Conservation (phyloP, 2,329 filamentous ascomycete genomes). For the Aureobasidium sp. region DNA sequence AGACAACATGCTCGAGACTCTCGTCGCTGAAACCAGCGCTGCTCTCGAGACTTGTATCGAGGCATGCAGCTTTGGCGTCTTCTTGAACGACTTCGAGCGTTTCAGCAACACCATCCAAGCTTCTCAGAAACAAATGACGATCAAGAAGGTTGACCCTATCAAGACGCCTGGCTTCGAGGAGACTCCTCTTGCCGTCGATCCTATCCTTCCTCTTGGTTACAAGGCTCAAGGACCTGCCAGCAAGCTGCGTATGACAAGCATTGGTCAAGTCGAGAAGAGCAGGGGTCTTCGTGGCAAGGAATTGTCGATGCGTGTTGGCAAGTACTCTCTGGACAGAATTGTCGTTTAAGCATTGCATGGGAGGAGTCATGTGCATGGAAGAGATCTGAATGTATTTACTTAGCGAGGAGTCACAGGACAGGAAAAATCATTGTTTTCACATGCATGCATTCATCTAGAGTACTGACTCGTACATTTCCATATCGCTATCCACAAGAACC, state of each 20-base stretch:
- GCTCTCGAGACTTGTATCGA: constrained; percentile 68
- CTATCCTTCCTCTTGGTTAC: constrained; percentile 64
- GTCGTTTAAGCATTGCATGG: constrained; percentile 1
- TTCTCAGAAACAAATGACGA: constrained; percentile 26
- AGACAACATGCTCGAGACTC: constrained; percentile 56
- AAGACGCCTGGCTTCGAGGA: constrained; percentile 44
- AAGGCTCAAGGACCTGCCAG: constrained; percentile 42
- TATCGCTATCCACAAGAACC: not conserved
- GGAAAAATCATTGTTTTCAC: constrained; percentile 10
- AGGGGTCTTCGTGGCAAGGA: constrained; percentile 68
- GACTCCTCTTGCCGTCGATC: constrained; percentile 36
- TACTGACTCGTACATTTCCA: not conserved
- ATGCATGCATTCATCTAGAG: not conserved
- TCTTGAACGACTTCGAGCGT: constrained; percentile 59
- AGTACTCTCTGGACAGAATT: constrained; percentile 77
- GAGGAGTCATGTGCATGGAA: not conserved
- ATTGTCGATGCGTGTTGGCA: constrained; percentile 70
- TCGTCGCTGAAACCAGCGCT: constrained; percentile 63
- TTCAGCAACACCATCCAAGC: constrained; percentile 33
- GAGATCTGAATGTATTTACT: constrained; percentile 9
- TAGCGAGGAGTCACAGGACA: constrained; percentile 14
- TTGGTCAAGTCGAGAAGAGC: constrained; percentile 53
- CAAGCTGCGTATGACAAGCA: constrained; percentile 35
- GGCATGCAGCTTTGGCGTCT: constrained; percentile 55
- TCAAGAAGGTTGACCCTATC: constrained; percentile 23